phyloP scores from a whole-genome alignment of 805 yeast species.

The Ogataea ramenticola region DNA sequence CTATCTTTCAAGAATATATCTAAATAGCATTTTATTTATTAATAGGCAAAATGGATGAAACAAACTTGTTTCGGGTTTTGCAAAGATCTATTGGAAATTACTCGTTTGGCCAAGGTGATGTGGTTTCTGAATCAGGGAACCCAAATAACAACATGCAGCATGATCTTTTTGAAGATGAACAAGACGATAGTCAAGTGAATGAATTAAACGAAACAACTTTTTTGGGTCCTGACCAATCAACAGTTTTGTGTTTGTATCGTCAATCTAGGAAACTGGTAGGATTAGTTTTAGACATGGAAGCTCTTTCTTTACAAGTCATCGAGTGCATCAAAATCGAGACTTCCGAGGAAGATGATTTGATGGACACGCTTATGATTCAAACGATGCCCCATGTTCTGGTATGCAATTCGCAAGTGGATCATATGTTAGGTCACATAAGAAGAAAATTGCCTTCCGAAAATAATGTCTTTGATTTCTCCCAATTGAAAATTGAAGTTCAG shows the following conservation, averaged over 20 bases:
- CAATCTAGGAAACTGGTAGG: neutral
- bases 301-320: neutral
- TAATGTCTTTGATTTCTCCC: neutral
- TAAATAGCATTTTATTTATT: no score
- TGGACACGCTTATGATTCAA: neutral
- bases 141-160: no score
- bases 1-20: no score
- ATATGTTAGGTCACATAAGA: no score
- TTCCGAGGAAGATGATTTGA: neutral
- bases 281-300: neutral
- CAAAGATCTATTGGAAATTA: neutral
- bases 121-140: no score
- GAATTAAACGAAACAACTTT: neutral
- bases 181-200: neutral
- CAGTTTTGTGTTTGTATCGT: neutral
- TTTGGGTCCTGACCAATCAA: neutral
- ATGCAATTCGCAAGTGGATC: neutral
- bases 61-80: neutral
- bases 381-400: neutral
- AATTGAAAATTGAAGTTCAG: conserved; percentile 5
- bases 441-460: neutral
- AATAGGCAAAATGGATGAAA: neutral
- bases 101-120: no score
- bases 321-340: neutral
- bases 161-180: no score